A percentile compares a stretch with the other conserved stretches of the same genome.
Conservation (phyloP, 257 asterid species). For the Buddleja alternifolia region DNA sequence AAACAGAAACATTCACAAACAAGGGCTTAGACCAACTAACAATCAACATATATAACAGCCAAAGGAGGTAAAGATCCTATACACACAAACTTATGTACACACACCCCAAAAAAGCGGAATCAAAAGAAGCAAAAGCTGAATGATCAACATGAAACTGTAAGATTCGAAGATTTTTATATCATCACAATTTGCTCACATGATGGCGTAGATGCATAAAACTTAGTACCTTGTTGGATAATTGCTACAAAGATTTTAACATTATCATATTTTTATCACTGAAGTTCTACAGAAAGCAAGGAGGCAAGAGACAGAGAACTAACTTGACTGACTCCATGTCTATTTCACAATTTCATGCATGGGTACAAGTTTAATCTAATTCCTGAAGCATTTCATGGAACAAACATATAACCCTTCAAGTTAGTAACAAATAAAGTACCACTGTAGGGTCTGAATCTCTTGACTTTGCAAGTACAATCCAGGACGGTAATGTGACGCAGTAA, state of each 20-base stretch:
- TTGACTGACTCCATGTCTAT: conserved; percentile 17
- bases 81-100: conserved; percentile 1
- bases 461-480: conserved; percentile 94
- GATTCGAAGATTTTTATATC: not conserved
- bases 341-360: not conserved
- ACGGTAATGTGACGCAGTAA: conserved; percentile 87
- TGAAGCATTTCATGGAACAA: conserved; percentile 29
- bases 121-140: not conserved
- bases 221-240: conserved; percentile 4
- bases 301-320: not conserved
- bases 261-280: conserved; percentile 18
- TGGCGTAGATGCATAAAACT: conserved; percentile 9
- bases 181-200: conserved; percentile 16
- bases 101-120: conserved; percentile 2
- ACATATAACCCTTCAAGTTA: conserved; percentile 26
- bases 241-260: conserved; percentile 7
- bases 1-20: conserved; percentile 21
- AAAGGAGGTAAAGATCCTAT: conserved; percentile 13
- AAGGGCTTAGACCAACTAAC: not conserved
- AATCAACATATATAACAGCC: not conserved
- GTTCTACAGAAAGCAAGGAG: not conserved
- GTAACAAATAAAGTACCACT: conserved; percentile 68
- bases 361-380: conserved; percentile 10
- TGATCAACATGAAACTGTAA: conserved; percentile 6
- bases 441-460: conserved; percentile 92